phyloP scores from a whole-genome alignment of 2,329 filamentous ascomycete species.

The Nigrospora osmanthi region DNA sequence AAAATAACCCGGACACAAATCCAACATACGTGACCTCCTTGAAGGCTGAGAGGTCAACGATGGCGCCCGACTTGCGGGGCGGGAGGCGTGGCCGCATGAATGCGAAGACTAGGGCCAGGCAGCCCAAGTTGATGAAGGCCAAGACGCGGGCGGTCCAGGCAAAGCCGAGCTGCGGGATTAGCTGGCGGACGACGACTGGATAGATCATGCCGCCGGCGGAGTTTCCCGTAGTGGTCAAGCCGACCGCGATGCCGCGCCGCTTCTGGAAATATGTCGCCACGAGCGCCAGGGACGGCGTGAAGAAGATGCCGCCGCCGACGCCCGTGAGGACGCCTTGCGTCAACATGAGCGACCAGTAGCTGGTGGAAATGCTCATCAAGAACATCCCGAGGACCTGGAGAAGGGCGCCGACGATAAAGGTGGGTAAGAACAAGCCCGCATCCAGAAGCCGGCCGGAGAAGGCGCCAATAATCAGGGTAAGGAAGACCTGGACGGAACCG shows the following conservation, averaged over 20 bases:
- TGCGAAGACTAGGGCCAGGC: constrained; percentile 60
- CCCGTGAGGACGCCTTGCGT: constrained; percentile 41
- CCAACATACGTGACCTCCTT: constrained; percentile 21
- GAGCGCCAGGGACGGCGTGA: constrained; percentile 49
- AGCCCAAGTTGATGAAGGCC: constrained; percentile 63
- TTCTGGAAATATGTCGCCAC: constrained; percentile 55
- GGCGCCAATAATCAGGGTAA: constrained; percentile 31
- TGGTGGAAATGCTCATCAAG: constrained; percentile 28
- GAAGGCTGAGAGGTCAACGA: constrained; percentile 20
- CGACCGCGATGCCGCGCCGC: constrained; percentile 47
- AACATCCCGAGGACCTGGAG: constrained; percentile 37
- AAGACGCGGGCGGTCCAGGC: constrained; percentile 23
- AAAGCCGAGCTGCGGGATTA: constrained; percentile 20
- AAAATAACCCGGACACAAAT: constrained; percentile 28
- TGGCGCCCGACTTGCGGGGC: constrained; percentile 20
- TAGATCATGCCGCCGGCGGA: constrained; percentile 47
- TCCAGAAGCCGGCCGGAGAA: constrained; percentile 34
- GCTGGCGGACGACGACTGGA: constrained; percentile 27
- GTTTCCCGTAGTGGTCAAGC: constrained; percentile 49
- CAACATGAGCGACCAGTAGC: constrained; percentile 42
- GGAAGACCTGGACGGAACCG: constrained; percentile 33
- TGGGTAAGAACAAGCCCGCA: constrained; percentile 30
- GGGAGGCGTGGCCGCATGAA: constrained; percentile 23
- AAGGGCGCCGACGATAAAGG: constrained; percentile 27
- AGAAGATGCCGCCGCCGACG: constrained; percentile 46